Evolutionary conservation across 2,329 filamentous ascomycete genomes (phyloP).

Genomic region (Sporothrix luriei): DNA sequence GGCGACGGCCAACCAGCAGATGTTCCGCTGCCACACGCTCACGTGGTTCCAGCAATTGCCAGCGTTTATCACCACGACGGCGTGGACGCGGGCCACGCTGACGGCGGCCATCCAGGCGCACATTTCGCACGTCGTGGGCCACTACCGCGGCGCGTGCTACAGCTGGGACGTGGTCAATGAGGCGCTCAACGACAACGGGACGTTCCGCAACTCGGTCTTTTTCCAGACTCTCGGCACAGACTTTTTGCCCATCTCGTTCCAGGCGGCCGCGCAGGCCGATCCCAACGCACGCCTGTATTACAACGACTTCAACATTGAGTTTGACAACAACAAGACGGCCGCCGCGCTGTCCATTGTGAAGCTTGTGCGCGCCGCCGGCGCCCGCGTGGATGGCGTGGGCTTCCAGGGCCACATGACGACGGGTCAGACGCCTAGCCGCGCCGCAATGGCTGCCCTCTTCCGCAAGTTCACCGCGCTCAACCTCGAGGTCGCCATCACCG

Average conservation of each 20-base stretch:
- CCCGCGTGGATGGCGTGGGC: conserved; percentile 56
- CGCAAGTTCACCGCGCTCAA: conserved; percentile 47
- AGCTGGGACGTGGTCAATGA: conserved; percentile 60
- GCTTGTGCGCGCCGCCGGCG: conserved; percentile 42
- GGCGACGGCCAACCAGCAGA: conserved; percentile 43
- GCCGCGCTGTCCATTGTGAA: conserved; percentile 43
- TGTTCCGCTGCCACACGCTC: conserved; percentile 60
- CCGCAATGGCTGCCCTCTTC: conserved; percentile 46
- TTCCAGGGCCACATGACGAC: conserved; percentile 56
- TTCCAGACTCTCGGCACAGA: conserved; percentile 49
- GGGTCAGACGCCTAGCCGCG: conserved; percentile 47
- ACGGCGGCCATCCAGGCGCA: conserved; percentile 55
- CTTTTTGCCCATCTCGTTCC: conserved; percentile 55
- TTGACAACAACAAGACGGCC: conserved; percentile 41
- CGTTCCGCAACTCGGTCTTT: conserved; percentile 50
- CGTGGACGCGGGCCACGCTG: conserved; percentile 58
- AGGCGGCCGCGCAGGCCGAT: conserved; percentile 48
- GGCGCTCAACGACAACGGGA: conserved; percentile 54
- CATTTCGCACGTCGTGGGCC: conserved; percentile 50
- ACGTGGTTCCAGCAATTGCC: conserved; percentile 54
- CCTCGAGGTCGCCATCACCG: conserved; percentile 55
- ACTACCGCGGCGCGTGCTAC: conserved; percentile 53
- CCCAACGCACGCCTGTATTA: conserved; percentile 54
- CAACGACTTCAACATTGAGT: conserved; percentile 58
- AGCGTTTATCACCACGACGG: conserved; percentile 45